Conservation (phyloP, 768 basidiomycete species). For the Sarcomyxa edulis region DNA sequence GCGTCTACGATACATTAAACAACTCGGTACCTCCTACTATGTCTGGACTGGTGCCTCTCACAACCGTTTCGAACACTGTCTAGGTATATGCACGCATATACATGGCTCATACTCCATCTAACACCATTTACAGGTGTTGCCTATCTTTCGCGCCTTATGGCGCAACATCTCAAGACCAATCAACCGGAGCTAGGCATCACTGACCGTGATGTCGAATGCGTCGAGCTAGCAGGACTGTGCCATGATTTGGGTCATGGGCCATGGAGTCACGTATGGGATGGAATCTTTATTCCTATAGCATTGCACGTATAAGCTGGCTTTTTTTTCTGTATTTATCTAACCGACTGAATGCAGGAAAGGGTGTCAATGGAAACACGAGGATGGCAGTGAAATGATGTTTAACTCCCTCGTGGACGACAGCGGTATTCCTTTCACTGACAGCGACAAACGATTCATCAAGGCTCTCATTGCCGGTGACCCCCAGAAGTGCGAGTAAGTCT, state of each 20-base stretch:
- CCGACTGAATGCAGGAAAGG: constrained; percentile 30
- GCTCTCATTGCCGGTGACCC: constrained; percentile 71
- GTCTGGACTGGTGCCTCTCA: constrained; percentile 79
- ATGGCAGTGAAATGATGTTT: constrained; percentile 81
- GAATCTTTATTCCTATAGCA: constrained; percentile 60
- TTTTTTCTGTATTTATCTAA: background rate
- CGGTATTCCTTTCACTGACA: constrained; percentile 36
- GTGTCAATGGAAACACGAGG: constrained; percentile 66
- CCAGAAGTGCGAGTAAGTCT: constrained; percentile 44
- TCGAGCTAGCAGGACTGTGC: constrained; percentile 76
- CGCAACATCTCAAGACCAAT: constrained; percentile 43
- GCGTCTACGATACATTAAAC: constrained; percentile 70
- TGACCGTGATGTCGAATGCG: constrained; percentile 67
- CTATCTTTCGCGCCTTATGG: constrained; percentile 63
- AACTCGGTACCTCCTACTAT: constrained; percentile 70
- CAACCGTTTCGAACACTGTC: constrained; percentile 77
- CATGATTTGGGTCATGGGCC: constrained; percentile 87
- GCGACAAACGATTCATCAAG: constrained; percentile 61
- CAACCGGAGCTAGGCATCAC: constrained; percentile 66
- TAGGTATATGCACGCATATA: constrained; percentile 35
- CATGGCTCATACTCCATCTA: constrained; percentile 2
- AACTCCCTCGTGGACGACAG: constrained; percentile 60
- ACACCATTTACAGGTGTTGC: constrained; percentile 55
- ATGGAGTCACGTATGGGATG: constrained; percentile 84
- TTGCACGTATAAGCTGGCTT: constrained; percentile 36